Percentiles rank a stretch among this genome's conserved stretches.
These are phyloP conservation scores for Cocos nucifera DNA, from an alignment of 176 grass and related monocot genomes.

Conservation along the genomic window DNA sequence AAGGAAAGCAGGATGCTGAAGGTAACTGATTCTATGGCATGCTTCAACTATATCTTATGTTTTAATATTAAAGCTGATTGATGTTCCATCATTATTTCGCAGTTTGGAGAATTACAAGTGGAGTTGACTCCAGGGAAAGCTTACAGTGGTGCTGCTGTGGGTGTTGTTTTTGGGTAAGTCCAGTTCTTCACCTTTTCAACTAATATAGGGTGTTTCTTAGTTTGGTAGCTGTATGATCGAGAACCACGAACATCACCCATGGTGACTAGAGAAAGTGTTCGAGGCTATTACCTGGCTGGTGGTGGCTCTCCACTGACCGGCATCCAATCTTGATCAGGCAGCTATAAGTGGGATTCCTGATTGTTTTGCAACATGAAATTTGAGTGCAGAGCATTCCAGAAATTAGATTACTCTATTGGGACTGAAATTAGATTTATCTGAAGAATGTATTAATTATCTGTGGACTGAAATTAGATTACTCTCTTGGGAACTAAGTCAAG, in stretches of 20 bases:
- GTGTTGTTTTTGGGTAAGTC: constrained; percentile 63
- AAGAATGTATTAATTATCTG: neutral
- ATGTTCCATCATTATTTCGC: constrained; percentile 3
- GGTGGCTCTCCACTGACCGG: too few species aligned
- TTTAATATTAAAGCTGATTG: too few species aligned
- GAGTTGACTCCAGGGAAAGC: constrained; percentile 60
- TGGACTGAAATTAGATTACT: constrained; percentile 35
- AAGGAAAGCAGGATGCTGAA: constrained; percentile 59
- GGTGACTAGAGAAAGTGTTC: too few species aligned
- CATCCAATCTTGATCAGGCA: neutral
- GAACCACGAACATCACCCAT: too few species aligned
- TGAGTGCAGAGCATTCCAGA: too few species aligned
- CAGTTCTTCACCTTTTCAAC: neutral
- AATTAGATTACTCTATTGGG: too few species aligned
- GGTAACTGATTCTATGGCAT: constrained; percentile 22
- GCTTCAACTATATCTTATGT: too few species aligned
- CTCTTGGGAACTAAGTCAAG: constrained; percentile 70
- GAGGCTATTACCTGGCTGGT: too few species aligned
- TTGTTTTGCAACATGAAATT: neutral
- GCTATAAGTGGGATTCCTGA: neutral
- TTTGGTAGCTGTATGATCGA: too few species aligned
- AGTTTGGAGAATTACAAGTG: constrained; percentile 76
- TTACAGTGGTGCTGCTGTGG: constrained; percentile 52
- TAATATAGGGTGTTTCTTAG: too few species aligned
- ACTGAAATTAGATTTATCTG: too few species aligned